A percentile compares a stretch with the other conserved stretches of the same genome.
These are phyloP conservation scores for Cynanchum wilfordii DNA, from an alignment of 257 asterid species.

Conservation along the genomic window DNA sequence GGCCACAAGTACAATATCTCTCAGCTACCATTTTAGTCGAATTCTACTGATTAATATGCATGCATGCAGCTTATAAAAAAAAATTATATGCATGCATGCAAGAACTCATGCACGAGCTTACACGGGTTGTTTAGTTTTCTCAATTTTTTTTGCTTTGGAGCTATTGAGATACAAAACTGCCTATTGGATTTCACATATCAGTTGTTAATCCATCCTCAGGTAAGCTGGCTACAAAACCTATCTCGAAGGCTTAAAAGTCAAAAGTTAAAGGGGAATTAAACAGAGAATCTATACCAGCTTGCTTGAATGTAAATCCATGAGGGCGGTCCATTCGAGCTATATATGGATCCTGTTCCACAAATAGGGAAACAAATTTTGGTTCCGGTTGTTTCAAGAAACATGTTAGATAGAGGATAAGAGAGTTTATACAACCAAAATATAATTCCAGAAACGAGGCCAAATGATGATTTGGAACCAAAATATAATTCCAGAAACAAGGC, in stretches of 20 bases:
- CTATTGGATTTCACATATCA: background rate
- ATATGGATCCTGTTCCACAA: background rate
- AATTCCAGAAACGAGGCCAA: background rate
- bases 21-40: background rate
- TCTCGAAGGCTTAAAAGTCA: background rate
- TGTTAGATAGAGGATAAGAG: background rate
- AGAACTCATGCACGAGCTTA: background rate
- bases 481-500: background rate
- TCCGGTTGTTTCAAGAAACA: background rate
- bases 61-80: too few species aligned
- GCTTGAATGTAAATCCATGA: background rate
- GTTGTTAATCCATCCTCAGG: too few species aligned
- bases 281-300: background rate
- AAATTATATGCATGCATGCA: background rate
- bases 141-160: background rate
- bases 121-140: background rate
- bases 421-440: background rate
- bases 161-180: background rate
- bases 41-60: background rate
- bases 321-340: background rate
- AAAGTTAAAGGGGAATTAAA: background rate
- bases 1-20: background rate
- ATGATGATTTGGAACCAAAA: background rate
- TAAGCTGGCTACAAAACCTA: background rate
- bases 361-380: background rate